Evolutionary conservation across 2,329 filamentous ascomycete genomes (phyloP), one percentile per base, ranked within the genome.

Genomic region (Sphaerulina populicola): DNA sequence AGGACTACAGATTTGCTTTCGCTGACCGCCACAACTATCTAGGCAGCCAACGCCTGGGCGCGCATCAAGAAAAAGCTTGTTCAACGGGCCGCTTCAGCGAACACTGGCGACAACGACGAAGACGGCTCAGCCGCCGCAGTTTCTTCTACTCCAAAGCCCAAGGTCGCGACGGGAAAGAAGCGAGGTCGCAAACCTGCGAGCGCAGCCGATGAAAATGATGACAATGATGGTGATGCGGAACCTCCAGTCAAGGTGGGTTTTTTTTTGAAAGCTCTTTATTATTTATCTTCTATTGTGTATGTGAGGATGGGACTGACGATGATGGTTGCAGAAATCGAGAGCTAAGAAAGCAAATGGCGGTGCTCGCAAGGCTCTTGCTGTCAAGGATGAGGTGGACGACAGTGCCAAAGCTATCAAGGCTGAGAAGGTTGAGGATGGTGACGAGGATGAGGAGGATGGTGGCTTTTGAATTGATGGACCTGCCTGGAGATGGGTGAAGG

Each of bases 61-160:
- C 43, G 33, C 2, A 63, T 68, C 57, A 64, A 62, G 57, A 66
- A 63, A 59, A 68, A 68, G 53, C 53, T 68, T 37, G 49, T 51
- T 11, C 51, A 57, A 10, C 50, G 51, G 21, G 55, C 44, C 7
- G 51, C 23, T 21, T 52, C 46, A 18, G 18, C 18, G 23, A 53
- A 23, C 9, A 29, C 38, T 15, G 44, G 46, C 30, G 39, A 42
- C 36, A 43, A 27, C 1, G 12, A 39, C 35, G 50, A 30, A n/a
- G 49, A 14, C 29, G 42, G 44, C 2, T 40, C 36, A 1, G n/a
- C 47, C 30, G 15, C 45, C 3, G 18, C 18, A 18, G 18, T 3
- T 3, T 18, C 18, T 18, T 54, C 46, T n/a, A 47, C 55, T 21
- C 23, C 23, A 27, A 56, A 60, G 44, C 47, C 49, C 11, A 60